Evolutionary conservation across 2,329 filamentous ascomycete species (phyloP).

Genomic region (Sporothrix curviconia): DNA sequence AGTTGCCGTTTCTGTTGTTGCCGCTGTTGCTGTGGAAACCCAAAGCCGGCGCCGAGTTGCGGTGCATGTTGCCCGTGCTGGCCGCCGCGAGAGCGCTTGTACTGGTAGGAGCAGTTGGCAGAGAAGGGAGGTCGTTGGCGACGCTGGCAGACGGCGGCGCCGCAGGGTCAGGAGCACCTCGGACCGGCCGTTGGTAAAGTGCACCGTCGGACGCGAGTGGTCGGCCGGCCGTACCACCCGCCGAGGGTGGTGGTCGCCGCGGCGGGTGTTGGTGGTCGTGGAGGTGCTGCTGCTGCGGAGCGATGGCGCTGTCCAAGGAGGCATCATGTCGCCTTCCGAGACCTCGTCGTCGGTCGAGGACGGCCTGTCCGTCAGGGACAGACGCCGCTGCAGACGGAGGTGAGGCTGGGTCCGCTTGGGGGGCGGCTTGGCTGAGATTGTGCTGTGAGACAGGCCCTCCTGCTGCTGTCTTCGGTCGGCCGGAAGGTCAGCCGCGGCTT

Average conservation of each 20-base stretch:
- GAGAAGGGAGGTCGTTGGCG: not conserved
- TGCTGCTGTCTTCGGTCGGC: too few relatives aligned
- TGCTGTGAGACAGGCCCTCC: too few relatives aligned
- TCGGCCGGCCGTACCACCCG: constrained; percentile 4
- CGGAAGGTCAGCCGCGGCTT: constrained; percentile 14
- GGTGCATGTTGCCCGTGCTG: too few relatives aligned
- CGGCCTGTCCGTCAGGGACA: constrained; percentile 11
- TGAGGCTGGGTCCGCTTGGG: constrained; percentile 4
- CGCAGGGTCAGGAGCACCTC: not conserved
- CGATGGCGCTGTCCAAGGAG: not conserved
- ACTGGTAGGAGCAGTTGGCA: not conserved
- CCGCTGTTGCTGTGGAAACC: not conserved
- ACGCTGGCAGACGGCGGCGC: not conserved
- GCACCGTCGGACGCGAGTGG: constrained; percentile 2
- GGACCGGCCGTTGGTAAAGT: not conserved
- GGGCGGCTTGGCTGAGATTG: not conserved
- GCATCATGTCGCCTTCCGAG: not conserved
- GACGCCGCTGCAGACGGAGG: constrained; percentile 7
- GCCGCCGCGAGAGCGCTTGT: not conserved
- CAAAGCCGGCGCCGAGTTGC: not conserved
- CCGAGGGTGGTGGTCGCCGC: not conserved
- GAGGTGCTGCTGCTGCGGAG: too few relatives aligned
- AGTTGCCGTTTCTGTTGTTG: too few relatives aligned
- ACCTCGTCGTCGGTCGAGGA: constrained; percentile 10
- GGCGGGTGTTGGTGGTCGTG: not conserved